These are phyloP conservation scores for Serendipita sp. DNA, from an alignment of 768 basidiomycete species.

Conservation along the genomic window DNA sequence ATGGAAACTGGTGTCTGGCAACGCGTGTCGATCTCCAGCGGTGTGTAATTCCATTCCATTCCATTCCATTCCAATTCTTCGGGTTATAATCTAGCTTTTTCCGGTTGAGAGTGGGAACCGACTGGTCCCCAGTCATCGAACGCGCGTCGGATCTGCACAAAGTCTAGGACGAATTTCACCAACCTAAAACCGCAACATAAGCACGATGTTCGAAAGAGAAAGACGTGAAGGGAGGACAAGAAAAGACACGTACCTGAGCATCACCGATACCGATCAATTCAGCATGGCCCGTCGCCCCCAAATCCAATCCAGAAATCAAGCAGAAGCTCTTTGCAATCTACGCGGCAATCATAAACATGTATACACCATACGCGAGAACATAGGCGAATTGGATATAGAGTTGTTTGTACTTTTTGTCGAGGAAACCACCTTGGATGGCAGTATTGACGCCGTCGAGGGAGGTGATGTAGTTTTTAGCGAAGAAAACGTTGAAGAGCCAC, in stretches of 20 bases:
- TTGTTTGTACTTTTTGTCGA: conserved; percentile 58
- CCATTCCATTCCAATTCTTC: too few relatives aligned
- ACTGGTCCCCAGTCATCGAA: too few relatives aligned
- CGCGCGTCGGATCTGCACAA: too few relatives aligned
- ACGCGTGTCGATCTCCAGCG: too few relatives aligned
- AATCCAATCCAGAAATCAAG: conserved; percentile 37
- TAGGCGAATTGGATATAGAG: conserved; percentile 64
- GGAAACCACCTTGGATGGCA: conserved; percentile 44
- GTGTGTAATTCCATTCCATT: too few relatives aligned
- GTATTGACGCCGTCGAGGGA: conserved; percentile 51
- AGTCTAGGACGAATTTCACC: not conserved
- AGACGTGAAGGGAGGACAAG: not conserved
- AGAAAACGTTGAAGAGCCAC: conserved; percentile 54
- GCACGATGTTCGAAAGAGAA: not conserved
- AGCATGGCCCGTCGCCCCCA: conserved; percentile 37
- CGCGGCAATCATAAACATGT: conserved; percentile 35
- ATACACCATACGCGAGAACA: conserved; percentile 38
- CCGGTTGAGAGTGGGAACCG: too few relatives aligned
- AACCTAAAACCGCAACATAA: not conserved
- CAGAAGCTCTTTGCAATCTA: conserved; percentile 31
- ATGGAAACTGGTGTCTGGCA: too few relatives aligned
- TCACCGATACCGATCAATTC: conserved; percentile 56
- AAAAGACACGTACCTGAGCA: conserved; percentile 36
- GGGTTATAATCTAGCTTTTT: too few relatives aligned
- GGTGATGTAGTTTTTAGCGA: conserved; percentile 49